These are phyloP conservation scores for Inonotus obliquus DNA, from an alignment of 1,284 basidiomycete genomes.

Conservation along the genomic window DNA sequence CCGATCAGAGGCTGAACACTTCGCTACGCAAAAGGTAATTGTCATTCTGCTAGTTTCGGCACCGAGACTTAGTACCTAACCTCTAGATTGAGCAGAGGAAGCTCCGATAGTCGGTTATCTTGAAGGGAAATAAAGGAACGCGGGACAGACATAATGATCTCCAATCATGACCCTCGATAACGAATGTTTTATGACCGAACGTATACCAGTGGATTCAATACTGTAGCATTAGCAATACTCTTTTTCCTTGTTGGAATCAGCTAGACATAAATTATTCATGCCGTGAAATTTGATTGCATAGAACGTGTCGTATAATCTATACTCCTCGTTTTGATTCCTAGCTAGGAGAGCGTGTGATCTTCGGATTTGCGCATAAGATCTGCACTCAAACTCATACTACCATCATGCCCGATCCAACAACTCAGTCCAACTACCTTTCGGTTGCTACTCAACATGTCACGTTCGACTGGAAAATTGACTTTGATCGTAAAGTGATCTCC, in stretches of 20 bases:
- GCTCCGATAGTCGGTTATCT: constrained; percentile 6
- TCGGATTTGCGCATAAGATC: not conserved
- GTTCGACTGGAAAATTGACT: constrained; percentile 86
- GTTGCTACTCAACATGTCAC: constrained; percentile 65
- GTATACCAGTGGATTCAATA: not conserved
- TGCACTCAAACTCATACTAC: not conserved
- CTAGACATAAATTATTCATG: not conserved
- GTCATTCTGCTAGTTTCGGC: not conserved
- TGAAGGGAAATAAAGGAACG: not conserved
- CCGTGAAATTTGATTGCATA: no score
- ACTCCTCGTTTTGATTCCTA: no score
- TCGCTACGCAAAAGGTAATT: not conserved
- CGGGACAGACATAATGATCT: no score
- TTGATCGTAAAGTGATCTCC: constrained; percentile 58
- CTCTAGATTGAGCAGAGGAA: constrained; percentile 8
- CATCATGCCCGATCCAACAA: constrained; percentile 56
- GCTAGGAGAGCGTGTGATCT: no score
- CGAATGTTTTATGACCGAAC: not conserved
- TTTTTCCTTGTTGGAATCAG: not conserved
- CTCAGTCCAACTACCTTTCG: constrained; percentile 76
- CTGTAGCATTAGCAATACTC: not conserved
- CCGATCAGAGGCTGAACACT: not conserved
- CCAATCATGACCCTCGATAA: not conserved
- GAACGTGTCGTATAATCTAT: no score
- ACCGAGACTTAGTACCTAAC: not conserved